A percentile compares a stretch with the other conserved stretches of the same genome.
These are phyloP conservation scores for Penicillium crustosum DNA, from an alignment of 2,329 filamentous ascomycete species.

Conservation along the genomic window DNA sequence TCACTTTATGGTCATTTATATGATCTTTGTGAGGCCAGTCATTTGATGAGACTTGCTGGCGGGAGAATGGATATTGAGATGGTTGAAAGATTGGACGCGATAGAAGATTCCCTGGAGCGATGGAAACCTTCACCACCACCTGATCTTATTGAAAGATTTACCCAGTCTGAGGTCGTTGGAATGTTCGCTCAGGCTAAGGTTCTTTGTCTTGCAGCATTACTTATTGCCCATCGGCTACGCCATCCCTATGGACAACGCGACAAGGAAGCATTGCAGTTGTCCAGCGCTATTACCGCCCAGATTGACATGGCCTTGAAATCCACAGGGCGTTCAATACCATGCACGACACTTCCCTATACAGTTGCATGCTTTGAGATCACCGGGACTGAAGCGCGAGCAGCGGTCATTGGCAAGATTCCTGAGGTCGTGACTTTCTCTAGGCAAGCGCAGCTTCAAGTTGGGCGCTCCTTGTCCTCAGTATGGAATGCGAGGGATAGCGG, in stretches of 20 bases:
- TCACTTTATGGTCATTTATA: constrained; percentile 11
- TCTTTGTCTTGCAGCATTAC: constrained; percentile 8
- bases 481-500: constrained; percentile 11
- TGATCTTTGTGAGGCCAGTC: constrained; percentile 13
- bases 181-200: constrained; percentile 16
- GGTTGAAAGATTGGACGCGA: background rate
- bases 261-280: constrained; percentile 1
- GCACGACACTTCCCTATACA: constrained; percentile 12
- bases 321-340: constrained; percentile 11
- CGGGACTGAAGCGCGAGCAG: background rate
- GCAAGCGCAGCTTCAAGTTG: constrained; percentile 7
- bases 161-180: constrained; percentile 2
- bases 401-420: background rate
- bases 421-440: constrained; percentile 14
- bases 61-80: background rate
- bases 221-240: constrained; percentile 15
- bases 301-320: constrained; percentile 12
- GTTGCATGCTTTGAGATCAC: constrained; percentile 15
- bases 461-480: background rate
- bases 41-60: background rate
- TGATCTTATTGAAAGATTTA: constrained; percentile 10
- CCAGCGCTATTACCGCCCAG: constrained; percentile 10
- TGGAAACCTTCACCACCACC: constrained; percentile 10
- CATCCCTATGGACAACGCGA: constrained; percentile 11
- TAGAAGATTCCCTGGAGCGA: background rate